Evolutionary conservation across 78 protist genomes (phyloP).

Genomic region (Dictyostelium discoideum): dicty_2.7 NC_007089.4:981001-981500

Average conservation of each 20-base stretch:
- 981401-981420: background rate
- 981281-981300: slow-evolving; percentile 9
- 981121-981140: background rate
- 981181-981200: slow-evolving; percentile 19
- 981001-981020: background rate
- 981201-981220: slow-evolving; percentile 10
- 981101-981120: too few species aligned
- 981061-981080: background rate
- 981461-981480: background rate
- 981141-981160: slow-evolving; percentile 35
- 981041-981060: slow-evolving; percentile 21
- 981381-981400: slow-evolving; percentile 8
- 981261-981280: slow-evolving; percentile 44
- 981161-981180: slow-evolving; percentile 68
- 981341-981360: slow-evolving; percentile 66
- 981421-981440: slow-evolving; percentile 38
- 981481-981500: background rate
- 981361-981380: background rate
- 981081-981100: too few species aligned
- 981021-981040: slow-evolving; percentile 7
- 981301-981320: background rate
- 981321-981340: background rate
- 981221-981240: slow-evolving; percentile 65
- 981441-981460: slow-evolving; percentile 42
- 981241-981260: slow-evolving; percentile 57